Conservation (phyloP, 202 grass and related monocot genomes). For the Saccharum hybrid region DNA sequence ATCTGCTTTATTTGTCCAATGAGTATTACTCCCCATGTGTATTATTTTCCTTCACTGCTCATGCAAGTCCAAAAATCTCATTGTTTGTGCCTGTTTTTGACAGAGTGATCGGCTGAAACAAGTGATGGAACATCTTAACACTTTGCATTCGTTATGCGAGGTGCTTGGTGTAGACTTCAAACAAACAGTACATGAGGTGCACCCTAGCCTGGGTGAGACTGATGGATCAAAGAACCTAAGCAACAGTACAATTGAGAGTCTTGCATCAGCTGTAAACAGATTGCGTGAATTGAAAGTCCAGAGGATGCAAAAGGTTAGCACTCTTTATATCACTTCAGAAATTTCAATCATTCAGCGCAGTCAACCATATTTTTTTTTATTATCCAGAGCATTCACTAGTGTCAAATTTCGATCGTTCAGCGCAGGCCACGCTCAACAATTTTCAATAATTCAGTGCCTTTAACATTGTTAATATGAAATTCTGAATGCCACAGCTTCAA, state of each 20-base stretch:
- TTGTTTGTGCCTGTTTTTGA: slow-evolving; percentile 38
- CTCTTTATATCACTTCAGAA: slow-evolving; percentile 18
- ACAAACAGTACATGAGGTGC: slow-evolving; percentile 68
- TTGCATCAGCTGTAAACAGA: slow-evolving; percentile 62
- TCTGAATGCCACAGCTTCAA: slow-evolving; percentile 80
- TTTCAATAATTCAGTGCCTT: neutral
- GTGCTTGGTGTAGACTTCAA: slow-evolving; percentile 86
- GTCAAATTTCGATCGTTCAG: neutral
- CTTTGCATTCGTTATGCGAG: slow-evolving; percentile 66
- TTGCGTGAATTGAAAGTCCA: slow-evolving; percentile 75
- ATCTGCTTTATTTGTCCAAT: slow-evolving; percentile 4
- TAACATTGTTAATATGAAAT: slow-evolving; percentile 26
- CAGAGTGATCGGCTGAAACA: slow-evolving; percentile 78
- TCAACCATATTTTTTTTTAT: slow-evolving; percentile 17
- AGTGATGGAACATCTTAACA: slow-evolving; percentile 79
- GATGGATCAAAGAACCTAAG: slow-evolving; percentile 83
- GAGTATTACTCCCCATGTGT: neutral
- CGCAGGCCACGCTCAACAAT: neutral
- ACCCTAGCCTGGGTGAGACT: slow-evolving; percentile 68
- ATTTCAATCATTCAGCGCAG: neutral
- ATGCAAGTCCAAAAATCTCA: slow-evolving; percentile 28
- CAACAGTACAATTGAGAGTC: slow-evolving; percentile 71
- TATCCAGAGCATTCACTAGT: neutral
- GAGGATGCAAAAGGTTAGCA: slow-evolving; percentile 90
- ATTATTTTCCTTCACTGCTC: slow-evolving; percentile 22